Conservation (phyloP, 2,329 filamentous ascomycete species). For the Parastagonospora nodorum region DNA sequence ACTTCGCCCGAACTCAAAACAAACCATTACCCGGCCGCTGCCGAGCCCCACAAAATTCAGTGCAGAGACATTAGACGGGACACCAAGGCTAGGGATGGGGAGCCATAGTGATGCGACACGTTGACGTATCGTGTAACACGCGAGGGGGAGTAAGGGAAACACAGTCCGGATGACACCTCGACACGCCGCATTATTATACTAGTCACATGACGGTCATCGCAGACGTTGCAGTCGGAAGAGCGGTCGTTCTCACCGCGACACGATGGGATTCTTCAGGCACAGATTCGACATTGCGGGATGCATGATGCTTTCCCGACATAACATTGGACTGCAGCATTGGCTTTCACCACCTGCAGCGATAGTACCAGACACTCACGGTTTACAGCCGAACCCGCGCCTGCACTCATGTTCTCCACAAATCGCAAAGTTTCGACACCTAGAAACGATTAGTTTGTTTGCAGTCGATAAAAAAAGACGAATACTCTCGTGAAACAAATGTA, state of each 20-base stretch:
- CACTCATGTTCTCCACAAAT: too few species aligned
- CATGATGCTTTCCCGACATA: too few species aligned
- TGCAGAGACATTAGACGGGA: slow-evolving; percentile 1
- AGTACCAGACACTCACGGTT: too few species aligned
- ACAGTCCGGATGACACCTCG: background rate
- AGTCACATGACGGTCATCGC: background rate
- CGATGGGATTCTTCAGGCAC: too few species aligned
- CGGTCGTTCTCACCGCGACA: too few species aligned
- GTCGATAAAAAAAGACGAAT: slow-evolving; percentile 16
- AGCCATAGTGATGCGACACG: slow-evolving; percentile 16
- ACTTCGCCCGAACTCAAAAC: slow-evolving; percentile 26
- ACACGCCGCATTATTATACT: background rate
- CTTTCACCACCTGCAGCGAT: too few species aligned
- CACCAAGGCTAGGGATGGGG: slow-evolving; percentile 23
- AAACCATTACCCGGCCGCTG: slow-evolving; percentile 13
- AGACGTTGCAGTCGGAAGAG: too few species aligned
- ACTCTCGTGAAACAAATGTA: slow-evolving; percentile 16
- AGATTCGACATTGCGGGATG: too few species aligned
- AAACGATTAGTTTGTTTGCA: slow-evolving; percentile 3
- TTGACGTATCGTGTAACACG: background rate
- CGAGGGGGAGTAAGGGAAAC: background rate
- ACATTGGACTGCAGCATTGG: too few species aligned
- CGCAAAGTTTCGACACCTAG: background rate
- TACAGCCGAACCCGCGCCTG: too few species aligned
- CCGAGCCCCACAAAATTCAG: slow-evolving; percentile 21